Evolutionary conservation across 192 early-diverging fungal genomes (phyloP), one percentile per base, ranked within the genome.

Genomic region (Coemansia sp.): DNA sequence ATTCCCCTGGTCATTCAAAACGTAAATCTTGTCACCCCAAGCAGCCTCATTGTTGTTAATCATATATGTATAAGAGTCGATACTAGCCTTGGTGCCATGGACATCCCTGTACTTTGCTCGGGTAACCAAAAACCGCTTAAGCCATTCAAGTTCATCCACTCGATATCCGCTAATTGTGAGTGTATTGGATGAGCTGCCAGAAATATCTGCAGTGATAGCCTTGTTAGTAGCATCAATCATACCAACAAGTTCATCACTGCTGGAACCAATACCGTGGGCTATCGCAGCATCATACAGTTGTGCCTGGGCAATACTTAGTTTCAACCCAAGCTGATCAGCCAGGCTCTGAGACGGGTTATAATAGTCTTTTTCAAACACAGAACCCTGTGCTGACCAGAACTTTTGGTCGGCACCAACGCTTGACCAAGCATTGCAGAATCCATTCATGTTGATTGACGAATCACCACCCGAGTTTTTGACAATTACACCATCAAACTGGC

Each of bases 241-340:
- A 4, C 66, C 56, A 9, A 48, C 57, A 8, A 82, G 37, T 1
- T 55, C 54, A 22, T 64, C 71, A 13, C 60, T 50, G 45, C 74
- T 60, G n/a, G 32, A 16, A 8, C 62, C 65, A 12, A 45, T 38
- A n/a, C 74, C 69, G 29, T 72, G 64, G 39, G 83, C 71, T 43
- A 85, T 79, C 2, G 66, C 72, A 5, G 79, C 59, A 57, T 85
- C 84, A 52, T 85, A 85, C 37, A 85, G 32, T 53, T 79, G 79
- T 0, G 69, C 84, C 16, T 70, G 62, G 35, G 61, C 39, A 16
- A 82, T 53, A 37, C 68, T 54, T 2, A 74, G 54, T 24, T 54
- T 60, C 11, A 84, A 24, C 0, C 73, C 75, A 18, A 74, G 49
- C 3, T 48, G 39, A n/a, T 82, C 60, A 18, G 82, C 72, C 41